Percentiles rank a stretch among this genome's conserved stretches.
Evolutionary conservation across 176 grass and related monocot genomes (phyloP).

Genomic region (Carex cristatella): DNA sequence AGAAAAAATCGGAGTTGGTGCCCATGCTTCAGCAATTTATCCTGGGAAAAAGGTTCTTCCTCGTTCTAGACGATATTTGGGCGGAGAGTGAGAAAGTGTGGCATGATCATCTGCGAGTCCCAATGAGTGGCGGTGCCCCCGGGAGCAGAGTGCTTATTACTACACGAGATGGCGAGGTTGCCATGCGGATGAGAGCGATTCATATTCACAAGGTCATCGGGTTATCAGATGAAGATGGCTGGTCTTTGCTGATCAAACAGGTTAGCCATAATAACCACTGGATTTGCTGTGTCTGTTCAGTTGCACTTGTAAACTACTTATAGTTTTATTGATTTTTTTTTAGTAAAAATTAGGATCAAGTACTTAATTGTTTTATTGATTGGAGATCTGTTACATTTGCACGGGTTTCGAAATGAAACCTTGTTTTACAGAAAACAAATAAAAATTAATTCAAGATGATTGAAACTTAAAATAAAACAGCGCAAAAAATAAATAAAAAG

Average conservation of each 20-base stretch:
- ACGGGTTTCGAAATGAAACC: no score
- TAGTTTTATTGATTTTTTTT: no score
- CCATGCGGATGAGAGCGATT: conserved; percentile 5
- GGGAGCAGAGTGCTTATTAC: conserved; percentile 14
- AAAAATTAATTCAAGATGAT: no score
- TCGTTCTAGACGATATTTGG: conserved; percentile 35
- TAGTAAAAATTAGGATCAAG: no score
- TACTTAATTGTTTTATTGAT: no score
- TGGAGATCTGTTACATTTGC: no score
- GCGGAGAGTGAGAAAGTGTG: conserved; percentile 21
- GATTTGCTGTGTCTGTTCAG: no score
- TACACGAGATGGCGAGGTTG: conserved; percentile 23
- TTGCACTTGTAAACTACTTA: no score
- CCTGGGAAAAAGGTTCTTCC: conserved; percentile 16
- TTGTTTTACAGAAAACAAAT: no score
- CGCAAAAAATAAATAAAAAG: no score
- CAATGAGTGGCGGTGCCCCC: neutral
- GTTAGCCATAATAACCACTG: neutral
- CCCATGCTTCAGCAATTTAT: neutral
- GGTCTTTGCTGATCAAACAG: neutral
- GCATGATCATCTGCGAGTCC: neutral
- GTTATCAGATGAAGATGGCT: neutral
- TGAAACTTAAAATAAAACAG: no score
- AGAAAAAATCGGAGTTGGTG: neutral
- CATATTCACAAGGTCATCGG: conserved; percentile 11